These are phyloP conservation scores for Solanum tarijense DNA, from an alignment of 257 asterid species.

Conservation along the genomic window DNA sequence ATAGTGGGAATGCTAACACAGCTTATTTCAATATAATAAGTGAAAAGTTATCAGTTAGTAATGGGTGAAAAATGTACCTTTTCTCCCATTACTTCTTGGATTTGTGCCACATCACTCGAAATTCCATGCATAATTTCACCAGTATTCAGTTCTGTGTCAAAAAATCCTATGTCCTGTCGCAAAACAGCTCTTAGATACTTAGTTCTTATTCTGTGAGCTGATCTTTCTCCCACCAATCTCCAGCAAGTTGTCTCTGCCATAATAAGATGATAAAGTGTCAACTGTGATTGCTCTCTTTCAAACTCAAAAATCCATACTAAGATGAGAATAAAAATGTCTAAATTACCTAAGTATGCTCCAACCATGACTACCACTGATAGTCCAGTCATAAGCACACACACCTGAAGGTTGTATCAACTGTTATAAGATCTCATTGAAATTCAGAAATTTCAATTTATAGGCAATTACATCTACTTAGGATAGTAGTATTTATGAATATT, in stretches of 20 bases:
- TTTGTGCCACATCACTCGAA: constrained; percentile 83
- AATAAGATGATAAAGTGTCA: not conserved
- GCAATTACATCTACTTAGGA: not conserved
- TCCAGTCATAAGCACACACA: constrained; percentile 66
- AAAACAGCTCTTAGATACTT: constrained; percentile 68
- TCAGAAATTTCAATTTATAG: not conserved
- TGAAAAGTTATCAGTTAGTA: not conserved
- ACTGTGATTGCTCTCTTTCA: not conserved
- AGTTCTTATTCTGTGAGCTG: constrained; percentile 69
- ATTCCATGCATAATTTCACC: constrained; percentile 88
- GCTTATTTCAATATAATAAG: not conserved
- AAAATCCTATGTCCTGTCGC: constrained; percentile 66
- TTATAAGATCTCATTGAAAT: not conserved
- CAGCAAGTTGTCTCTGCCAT: constrained; percentile 72
- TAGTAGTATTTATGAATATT: not conserved
- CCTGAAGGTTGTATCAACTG: constrained; percentile 18
- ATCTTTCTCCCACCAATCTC: constrained; percentile 80
- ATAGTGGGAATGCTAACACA: not conserved
- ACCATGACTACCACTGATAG: constrained; percentile 48
- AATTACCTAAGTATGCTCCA: constrained; percentile 80
- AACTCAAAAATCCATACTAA: not conserved
- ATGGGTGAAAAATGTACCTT: constrained; percentile 29
- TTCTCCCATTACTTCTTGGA: constrained; percentile 88
- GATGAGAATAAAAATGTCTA: not conserved
- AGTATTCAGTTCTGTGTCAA: constrained; percentile 60